phyloP scores from a whole-genome alignment of 2,329 filamentous ascomycete species.

The Colletotrichum theobromicola region DNA sequence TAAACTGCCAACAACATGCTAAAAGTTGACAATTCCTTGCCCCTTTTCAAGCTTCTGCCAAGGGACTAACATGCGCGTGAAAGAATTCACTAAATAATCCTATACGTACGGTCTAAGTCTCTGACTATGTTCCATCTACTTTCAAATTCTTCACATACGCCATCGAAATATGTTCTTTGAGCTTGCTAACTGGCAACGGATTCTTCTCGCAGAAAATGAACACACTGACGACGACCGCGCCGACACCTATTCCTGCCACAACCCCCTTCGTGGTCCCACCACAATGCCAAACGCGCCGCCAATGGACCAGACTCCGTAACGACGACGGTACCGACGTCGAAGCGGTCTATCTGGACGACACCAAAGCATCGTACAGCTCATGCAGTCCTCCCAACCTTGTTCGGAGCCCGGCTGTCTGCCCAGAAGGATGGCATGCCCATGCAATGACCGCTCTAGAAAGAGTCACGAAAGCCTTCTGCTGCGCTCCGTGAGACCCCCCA shows the following conservation, averaged over 20 bases:
- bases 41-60: background rate
- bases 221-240: background rate
- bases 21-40: background rate
- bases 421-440: background rate
- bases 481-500: background rate
- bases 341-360: rapidly evolving
- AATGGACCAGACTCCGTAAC: background rate
- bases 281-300: background rate
- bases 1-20: background rate
- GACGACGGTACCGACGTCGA: background rate
- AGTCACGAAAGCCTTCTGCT: background rate
- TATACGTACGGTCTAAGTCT: no score
- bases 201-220: background rate
- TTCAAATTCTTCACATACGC: no score
- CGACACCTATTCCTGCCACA: background rate
- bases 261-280: background rate
- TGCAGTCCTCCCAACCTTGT: background rate
- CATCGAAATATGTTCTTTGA: rapidly evolving
- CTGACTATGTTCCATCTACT: no score
- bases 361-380: background rate
- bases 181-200: rapidly evolving
- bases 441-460: background rate
- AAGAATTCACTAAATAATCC: no score
- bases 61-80: background rate
- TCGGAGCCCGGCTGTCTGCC: background rate